Base-by-base conservation (phyloP, 208 protist genomes). In the Phytomonas serpens region DNA sequence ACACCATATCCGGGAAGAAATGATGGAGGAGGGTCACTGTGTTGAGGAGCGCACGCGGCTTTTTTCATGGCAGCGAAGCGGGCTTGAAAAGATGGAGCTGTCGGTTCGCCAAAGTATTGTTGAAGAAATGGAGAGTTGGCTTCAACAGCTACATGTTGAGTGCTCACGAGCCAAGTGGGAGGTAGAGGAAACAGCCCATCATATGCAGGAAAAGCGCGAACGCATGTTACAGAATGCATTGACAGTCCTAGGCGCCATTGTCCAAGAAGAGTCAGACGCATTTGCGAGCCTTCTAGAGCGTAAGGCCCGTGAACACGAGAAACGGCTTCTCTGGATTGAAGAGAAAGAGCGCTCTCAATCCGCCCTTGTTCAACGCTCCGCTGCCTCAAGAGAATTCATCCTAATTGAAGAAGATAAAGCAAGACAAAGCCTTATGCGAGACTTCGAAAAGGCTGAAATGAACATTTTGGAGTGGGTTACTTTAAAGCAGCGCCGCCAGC, bases 101-200 rank as follows among this genome's bases (percentile, higher is more conserved):
- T 57, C 47, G 47, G 47, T 57, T 57, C 47, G 47, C 47, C 47
- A 57, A 23, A 57, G 47, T 57, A 57, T 57, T 27, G 47, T 57
- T 19, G 47, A 57, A 27, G 47, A 57, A 27, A 57, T 57, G 47
- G 19, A 57, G 16, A 57, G 47, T 27, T 19, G 47, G 47, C 19
- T 57, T 57, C 47, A 57, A 23, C 47, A 57, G 47, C 47, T 57
- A 16, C 47, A 57, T 57, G 47, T 27, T 57, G 47, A 57, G 47
- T 57, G 47, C 47, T 27, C 19, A 1, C 5, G 47, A 23, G 47
- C 47, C 47, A 19, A 23, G 16, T 57, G 47, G 47, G 47, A 57
- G 6, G 10, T 57, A 6, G 47, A 57, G 47, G 47, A 57, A 57
- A 6, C 47, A 16, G 23, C 19, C 10, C 47, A 57, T 9, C 47